Evolutionary conservation across 192 early-diverging fungal genomes (phyloP).

Genomic region (Rhizoclosmatium globosum): DNA sequence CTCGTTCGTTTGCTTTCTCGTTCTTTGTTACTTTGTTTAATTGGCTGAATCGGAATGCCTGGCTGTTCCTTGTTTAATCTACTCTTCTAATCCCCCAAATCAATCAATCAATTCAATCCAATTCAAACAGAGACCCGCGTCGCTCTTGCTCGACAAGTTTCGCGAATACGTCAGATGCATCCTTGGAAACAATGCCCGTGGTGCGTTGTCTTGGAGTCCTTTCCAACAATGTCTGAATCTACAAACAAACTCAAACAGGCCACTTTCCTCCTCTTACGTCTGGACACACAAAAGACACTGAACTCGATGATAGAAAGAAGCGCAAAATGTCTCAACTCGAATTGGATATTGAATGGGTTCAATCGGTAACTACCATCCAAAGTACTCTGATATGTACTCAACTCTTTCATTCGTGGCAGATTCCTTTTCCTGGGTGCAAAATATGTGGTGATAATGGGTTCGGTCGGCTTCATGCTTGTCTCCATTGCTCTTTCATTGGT

Average conservation of each 20-base stretch:
- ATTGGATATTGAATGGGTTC: conserved; percentile 30
- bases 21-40: no score
- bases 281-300: neutral
- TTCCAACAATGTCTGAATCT: neutral
- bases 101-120: neutral
- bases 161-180: conserved; percentile 11
- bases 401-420: neutral
- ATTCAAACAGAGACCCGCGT: neutral
- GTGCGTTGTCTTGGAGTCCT: neutral
- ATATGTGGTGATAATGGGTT: conserved; percentile 29
- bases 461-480: conserved; percentile 75
- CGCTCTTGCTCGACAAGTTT: neutral
- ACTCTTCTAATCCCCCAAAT: neutral
- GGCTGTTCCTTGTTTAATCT: neutral
- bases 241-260: neutral
- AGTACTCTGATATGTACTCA: neutral
- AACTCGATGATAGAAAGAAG: conserved; percentile 1
- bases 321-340: conserved; percentile 28
- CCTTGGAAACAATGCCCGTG: conserved; percentile 27
- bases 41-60: neutral
- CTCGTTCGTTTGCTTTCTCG: no score
- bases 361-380: conserved; percentile 4
- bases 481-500: conserved; percentile 82
- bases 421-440: conserved; percentile 49
- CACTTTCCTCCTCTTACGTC: conserved; percentile 10